phyloP scores from a whole-genome alignment of 208 protist genomes.

The Histomonas meleagridis region DNA sequence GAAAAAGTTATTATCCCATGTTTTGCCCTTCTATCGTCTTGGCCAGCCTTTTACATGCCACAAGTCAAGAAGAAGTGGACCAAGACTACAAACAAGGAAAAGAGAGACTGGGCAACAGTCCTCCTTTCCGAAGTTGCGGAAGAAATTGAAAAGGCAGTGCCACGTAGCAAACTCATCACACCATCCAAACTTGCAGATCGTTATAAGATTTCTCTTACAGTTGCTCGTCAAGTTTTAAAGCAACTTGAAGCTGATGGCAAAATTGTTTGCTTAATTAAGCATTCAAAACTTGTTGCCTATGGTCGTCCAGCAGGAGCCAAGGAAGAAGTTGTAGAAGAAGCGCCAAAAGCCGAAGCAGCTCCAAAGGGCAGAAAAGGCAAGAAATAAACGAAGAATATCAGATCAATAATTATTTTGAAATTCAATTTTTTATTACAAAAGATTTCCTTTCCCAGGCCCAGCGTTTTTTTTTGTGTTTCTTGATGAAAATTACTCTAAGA shows the following conservation, averaged over 20 bases:
- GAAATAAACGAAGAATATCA: too few relatives aligned
- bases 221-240: not conserved
- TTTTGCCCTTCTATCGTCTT: too few relatives aligned
- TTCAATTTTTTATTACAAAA: too few relatives aligned
- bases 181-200: not conserved
- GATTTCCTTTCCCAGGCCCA: too few relatives aligned
- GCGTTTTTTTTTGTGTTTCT: too few relatives aligned
- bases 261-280: not conserved
- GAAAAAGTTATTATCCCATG: too few relatives aligned
- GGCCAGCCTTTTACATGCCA: not conserved
- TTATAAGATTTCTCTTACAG: slow-evolving; percentile 14
- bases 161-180: not conserved
- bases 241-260: not conserved
- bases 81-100: slow-evolving; percentile 27
- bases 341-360: not conserved
- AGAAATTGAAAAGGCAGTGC: not conserved
- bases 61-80: slow-evolving; percentile 2
- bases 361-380: too few relatives aligned
- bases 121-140: not conserved
- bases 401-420: too few relatives aligned
- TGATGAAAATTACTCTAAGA: too few relatives aligned
- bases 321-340: not conserved
- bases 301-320: not conserved
- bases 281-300: not conserved
- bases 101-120: not conserved